Evolutionary conservation across 1,284 basidiomycete species (phyloP), one percentile per base, ranked within the genome.

Genomic region (Ustilago shanxiensis): DNA sequence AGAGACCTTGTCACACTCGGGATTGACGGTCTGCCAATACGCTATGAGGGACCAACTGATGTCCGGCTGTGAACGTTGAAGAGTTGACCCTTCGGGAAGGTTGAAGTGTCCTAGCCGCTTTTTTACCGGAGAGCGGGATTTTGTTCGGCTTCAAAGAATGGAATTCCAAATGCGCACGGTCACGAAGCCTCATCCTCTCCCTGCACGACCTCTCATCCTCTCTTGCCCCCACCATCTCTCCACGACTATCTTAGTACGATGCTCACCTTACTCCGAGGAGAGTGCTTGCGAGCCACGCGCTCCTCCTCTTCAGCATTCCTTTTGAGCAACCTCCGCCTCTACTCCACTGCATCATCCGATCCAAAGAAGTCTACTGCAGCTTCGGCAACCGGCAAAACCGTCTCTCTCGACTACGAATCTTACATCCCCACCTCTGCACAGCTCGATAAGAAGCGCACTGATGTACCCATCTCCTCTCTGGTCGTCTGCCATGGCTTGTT

Each of bases 401-500:
- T 80, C 33, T 26, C 49, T 28, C 69, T 80, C 37, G 72, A 77
- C 37, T 77, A 60, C 29, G 78, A 80, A 29, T 53, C 64, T 13
- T 77, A 70, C 61, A 51, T 66, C 20, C 78, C 78, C 3, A 66
- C 59, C 8, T 24, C 60, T 6, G 56, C 57, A 0, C 61, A 66
- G 24, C 39, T 56, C 22, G 22, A 49, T 2, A 69, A 62, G 22
- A 44, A 31, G 1, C 56, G 66, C 18, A 61, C 54, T 20, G 52
- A 49, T 14, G 66, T 66, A 0, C 70, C 70, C 2, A 54, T 72
- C 22, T 44, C 39, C 4, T 83, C 84, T 11, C 64, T 89, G 5
- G 87, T 89, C 26, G 85, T 89, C 29, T 88, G 87, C 62, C 88
- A 89, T 81, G 88, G 88, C 0, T 81, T 89, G 0, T 88, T 88